These are phyloP conservation scores for Chlorella sp. DNA, from an alignment of 139 green algal species.

Conservation along the genomic window DNA sequence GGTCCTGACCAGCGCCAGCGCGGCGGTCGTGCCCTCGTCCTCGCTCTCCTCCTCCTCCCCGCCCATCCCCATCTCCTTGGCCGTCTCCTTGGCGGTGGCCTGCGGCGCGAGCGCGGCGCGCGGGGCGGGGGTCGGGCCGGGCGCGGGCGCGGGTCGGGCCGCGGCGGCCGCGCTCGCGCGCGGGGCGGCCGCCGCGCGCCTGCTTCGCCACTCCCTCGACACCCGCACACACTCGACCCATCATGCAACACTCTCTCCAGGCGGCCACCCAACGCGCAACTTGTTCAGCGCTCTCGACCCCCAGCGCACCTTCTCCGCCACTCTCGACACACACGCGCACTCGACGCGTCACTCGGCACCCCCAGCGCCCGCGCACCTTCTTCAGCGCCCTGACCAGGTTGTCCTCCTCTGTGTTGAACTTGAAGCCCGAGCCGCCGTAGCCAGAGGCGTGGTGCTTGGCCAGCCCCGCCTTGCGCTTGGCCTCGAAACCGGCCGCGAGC, in stretches of 20 bases:
- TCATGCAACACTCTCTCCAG: too few species aligned
- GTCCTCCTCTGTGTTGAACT: constrained; percentile 93
- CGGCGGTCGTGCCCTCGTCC: too few species aligned
- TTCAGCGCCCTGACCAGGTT: constrained; percentile 54
- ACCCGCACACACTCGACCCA: too few species aligned
- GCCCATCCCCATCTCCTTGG: constrained; percentile 56
- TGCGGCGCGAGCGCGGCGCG: too few species aligned
- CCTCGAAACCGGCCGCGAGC: constrained; percentile 78
- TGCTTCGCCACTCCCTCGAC: too few species aligned
- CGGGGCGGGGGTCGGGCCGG: too few species aligned
- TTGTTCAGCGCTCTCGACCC: too few species aligned
- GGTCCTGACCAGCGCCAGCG: too few species aligned
- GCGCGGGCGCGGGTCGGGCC: too few species aligned
- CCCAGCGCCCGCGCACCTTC: constrained; percentile 29
- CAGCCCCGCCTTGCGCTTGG: constrained; percentile 79
- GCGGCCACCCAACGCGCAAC: too few species aligned
- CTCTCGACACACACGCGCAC: neutral
- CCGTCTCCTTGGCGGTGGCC: constrained; percentile 49
- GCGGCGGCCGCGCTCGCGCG: too few species aligned
- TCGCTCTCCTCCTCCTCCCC: constrained; percentile 39
- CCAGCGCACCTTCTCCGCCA: neutral
- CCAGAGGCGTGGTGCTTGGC: constrained; percentile 79
- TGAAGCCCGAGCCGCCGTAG: constrained; percentile 94
- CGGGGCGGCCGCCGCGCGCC: too few species aligned
- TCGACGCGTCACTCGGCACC: neutral